phyloP scores from a whole-genome alignment of 176 grass and related monocot species.

The Oryza meyeriana region DNA sequence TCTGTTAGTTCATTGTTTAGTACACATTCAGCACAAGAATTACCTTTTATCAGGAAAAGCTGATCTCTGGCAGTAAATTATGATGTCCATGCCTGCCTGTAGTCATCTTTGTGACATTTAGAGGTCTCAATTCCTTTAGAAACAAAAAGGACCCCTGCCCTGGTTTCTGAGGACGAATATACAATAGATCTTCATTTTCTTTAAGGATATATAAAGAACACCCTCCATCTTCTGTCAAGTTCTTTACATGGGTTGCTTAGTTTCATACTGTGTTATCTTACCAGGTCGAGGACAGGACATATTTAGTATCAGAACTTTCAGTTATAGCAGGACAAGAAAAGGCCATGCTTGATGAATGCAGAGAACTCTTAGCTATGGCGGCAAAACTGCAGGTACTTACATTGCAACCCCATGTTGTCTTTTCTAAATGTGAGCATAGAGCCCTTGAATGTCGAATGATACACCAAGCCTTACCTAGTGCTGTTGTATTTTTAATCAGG shows the following conservation, averaged over 20 bases:
- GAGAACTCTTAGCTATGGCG: constrained; percentile 64
- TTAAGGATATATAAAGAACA: background rate
- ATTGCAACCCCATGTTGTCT: constrained; percentile 9
- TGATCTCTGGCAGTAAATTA: background rate
- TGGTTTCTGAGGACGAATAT: background rate
- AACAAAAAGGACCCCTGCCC: background rate
- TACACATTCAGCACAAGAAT: background rate
- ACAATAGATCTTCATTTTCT: background rate
- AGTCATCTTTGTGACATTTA: background rate
- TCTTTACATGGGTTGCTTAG: constrained; percentile 20
- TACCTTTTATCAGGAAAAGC: background rate
- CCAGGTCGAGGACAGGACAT: constrained; percentile 51
- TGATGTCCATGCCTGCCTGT: background rate
- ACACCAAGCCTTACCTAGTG: constrained; percentile 15
- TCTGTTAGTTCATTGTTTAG: background rate
- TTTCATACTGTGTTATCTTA: constrained; percentile 31
- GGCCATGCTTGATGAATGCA: constrained; percentile 75
- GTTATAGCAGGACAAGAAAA: constrained; percentile 65
- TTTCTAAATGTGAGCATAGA: background rate
- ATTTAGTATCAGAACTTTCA: constrained; percentile 65
- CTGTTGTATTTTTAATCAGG: constrained; percentile 44
- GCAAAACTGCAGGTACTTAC: constrained; percentile 69
- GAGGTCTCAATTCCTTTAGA: background rate
- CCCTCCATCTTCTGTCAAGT: background rate
- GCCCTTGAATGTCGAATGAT: background rate